Percentiles rank a stretch among this genome's conserved stretches.
Evolutionary conservation across 108 stramenopile species (phyloP).

Genomic region (Nannochloropsis gaditana): DNA sequence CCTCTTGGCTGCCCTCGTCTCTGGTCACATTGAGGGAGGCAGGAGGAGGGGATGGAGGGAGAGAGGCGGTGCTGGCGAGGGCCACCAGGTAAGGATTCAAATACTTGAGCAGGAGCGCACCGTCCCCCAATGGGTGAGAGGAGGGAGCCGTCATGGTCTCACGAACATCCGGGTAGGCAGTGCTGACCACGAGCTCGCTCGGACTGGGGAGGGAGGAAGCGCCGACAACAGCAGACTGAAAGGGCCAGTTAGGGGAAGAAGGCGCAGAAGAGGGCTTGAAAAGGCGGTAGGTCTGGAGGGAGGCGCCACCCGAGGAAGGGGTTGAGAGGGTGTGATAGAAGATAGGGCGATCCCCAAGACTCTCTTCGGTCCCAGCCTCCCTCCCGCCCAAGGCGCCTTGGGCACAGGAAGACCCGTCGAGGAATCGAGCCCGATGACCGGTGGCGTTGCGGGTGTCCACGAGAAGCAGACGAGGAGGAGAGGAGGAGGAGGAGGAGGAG

Average conservation of each 20-base stretch:
- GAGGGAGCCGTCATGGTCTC: slow-evolving; percentile 71
- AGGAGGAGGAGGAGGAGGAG: not conserved
- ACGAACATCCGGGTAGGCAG: slow-evolving; percentile 34
- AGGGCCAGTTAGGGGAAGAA: not conserved
- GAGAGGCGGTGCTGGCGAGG: slow-evolving; percentile 19
- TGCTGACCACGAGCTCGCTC: slow-evolving; percentile 20
- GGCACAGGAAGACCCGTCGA: not conserved
- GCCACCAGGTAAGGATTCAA: slow-evolving; percentile 77
- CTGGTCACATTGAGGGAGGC: not conserved
- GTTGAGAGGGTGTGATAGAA: not conserved
- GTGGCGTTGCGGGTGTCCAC: not conserved
- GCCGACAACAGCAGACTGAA: not conserved
- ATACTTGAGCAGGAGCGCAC: slow-evolving; percentile 84
- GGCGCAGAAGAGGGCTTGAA: not conserved
- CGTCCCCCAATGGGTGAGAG: slow-evolving; percentile 71
- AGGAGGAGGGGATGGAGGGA: not conserved
- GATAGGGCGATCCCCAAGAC: not conserved
- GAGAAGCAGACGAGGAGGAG: not conserved
- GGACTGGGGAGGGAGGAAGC: not conserved
- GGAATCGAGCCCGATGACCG: not conserved
- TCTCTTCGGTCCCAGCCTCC: not conserved
- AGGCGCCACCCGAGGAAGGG: not conserved
- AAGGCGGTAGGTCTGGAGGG: not conserved
- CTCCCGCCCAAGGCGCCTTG: not conserved
- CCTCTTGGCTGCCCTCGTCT: too few relatives aligned